These are phyloP conservation scores for Erigeron canadensis DNA, from an alignment of 129 eudicot genomes.

Conservation along the genomic window DNA sequence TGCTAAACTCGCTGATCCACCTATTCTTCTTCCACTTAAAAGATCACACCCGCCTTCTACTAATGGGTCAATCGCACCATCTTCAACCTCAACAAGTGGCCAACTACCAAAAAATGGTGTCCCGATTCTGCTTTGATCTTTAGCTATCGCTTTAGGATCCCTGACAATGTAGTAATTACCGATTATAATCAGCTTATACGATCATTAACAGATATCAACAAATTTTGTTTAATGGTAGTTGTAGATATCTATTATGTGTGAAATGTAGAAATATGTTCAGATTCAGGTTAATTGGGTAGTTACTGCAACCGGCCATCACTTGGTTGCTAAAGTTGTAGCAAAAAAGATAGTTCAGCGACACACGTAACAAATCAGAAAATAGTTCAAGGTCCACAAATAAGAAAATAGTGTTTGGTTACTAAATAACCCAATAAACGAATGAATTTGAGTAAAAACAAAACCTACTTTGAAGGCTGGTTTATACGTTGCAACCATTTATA, in stretches of 20 bases:
- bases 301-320: no score
- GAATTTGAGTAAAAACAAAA: not conserved
- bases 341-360: no score
- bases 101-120: constrained; percentile 32
- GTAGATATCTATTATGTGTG: not conserved
- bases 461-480: not conserved
- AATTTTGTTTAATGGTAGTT: not conserved
- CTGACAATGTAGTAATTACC: constrained; percentile 26
- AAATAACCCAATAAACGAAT: not conserved
- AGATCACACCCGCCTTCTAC: constrained; percentile 26
- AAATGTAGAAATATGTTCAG: no score
- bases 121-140: constrained; percentile 20
- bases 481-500: not conserved
- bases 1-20: constrained; percentile 47
- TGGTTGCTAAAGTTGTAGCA: no score
- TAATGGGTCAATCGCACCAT: constrained; percentile 28
- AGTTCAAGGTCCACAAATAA: no score
- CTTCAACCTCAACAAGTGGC: constrained; percentile 32
- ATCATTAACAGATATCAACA: not conserved
- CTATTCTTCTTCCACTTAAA: constrained; percentile 49
- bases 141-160: constrained; percentile 33
- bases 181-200: not conserved
- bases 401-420: not conserved
- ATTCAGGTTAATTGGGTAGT: not conserved
- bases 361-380: not conserved